Evolutionary conservation across 805 yeast genomes (phyloP).

Genomic region (Metschnikowia shivogae): DNA sequence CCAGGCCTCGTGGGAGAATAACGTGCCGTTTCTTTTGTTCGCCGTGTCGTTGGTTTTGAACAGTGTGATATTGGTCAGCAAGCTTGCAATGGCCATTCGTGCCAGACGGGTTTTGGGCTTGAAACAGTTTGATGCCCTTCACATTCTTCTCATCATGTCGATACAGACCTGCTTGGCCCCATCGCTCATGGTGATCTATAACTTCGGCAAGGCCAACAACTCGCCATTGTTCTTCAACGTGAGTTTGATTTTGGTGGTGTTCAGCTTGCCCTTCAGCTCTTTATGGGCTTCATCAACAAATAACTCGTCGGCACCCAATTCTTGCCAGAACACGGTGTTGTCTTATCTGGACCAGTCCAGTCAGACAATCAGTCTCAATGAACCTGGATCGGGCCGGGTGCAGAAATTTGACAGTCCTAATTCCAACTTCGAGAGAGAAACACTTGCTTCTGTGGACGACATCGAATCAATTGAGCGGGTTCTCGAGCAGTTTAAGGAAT

Average conservation of each 20-base stretch:
- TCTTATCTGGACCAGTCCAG: slow-evolving; percentile 6
- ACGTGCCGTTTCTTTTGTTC: slow-evolving; percentile 58
- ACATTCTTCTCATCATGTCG: slow-evolving; percentile 74
- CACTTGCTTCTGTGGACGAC: slow-evolving; percentile 8
- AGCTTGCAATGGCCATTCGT: slow-evolving; percentile 63
- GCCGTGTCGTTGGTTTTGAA: slow-evolving; percentile 63
- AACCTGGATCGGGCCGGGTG: slow-evolving; percentile 3
- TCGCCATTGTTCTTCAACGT: slow-evolving; percentile 44
- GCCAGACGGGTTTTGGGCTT: slow-evolving; percentile 75
- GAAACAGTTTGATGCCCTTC: slow-evolving; percentile 77
- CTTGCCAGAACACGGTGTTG: slow-evolving; percentile 15
- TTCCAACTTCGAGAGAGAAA: slow-evolving; percentile 12
- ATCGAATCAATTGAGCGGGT: slow-evolving; percentile 14
- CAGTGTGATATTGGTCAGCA: slow-evolving; percentile 57
- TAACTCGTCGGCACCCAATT: slow-evolving; percentile 30
- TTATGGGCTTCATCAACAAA: slow-evolving; percentile 82
- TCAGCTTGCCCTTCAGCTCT: slow-evolving; percentile 77
- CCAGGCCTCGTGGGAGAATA: slow-evolving; percentile 39
- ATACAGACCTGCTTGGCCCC: slow-evolving; percentile 81
- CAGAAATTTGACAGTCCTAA: slow-evolving; percentile 7
- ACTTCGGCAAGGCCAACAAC: slow-evolving; percentile 30
- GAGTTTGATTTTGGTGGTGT: slow-evolving; percentile 57
- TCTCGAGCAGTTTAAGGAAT: slow-evolving; percentile 11
- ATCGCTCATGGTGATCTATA: slow-evolving; percentile 58
- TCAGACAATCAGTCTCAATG: slow-evolving; percentile 5